Base-by-base conservation (phyloP, 371 early-diverging fungal species). In the Gilbertella persicaria region DNA sequence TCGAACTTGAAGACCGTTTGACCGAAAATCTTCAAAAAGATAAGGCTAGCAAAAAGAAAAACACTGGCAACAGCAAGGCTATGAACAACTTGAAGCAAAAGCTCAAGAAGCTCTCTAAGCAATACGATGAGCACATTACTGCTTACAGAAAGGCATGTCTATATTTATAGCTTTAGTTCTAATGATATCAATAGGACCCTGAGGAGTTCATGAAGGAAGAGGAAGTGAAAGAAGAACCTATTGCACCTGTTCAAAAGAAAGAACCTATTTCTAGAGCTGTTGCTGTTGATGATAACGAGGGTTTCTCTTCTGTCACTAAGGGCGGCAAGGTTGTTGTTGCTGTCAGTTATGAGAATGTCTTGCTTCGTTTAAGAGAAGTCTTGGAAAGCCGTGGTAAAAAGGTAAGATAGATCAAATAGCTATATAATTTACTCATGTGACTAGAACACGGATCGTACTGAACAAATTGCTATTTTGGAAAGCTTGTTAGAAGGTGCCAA, bases 81-180 rank as follows among this genome's bases (percentile, higher is more conserved):
- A 73, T 94, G 73, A 95, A 87, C 69, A 83, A 88, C 50, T 85
- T 95, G 84, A 93, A 91, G 82, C 94, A 93, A 69, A 93, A 92
- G 71, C 59, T 96, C 64, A 89, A 87, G 75, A 95, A 96, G 84
- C 80, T 87, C 75, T 83, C 81, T 69, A 94, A 92, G 75, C 64
- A 73, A 42, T 86, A 83, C 52, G 91, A 92, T 60, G 69, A 67
- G 7, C 79, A 84, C 50, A 83, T 97, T 37, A 78, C 81, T 42
- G 83, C 78, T 58, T 95, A 86, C 70, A 80, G 83, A 56, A 71
- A 80, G 76, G 88, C 84, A 71, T 21, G 14, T 20, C 24, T 9
- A 49, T 28, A 33, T 45, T 39, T 25, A 19, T n/a, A 17, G 7
- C 16, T 29, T 39, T 45, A 2, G 2, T 38, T 28, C 10, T 14